Base-by-base conservation (phyloP, 805 yeast genomes). In the Metschnikowia picachoensis region DNA sequence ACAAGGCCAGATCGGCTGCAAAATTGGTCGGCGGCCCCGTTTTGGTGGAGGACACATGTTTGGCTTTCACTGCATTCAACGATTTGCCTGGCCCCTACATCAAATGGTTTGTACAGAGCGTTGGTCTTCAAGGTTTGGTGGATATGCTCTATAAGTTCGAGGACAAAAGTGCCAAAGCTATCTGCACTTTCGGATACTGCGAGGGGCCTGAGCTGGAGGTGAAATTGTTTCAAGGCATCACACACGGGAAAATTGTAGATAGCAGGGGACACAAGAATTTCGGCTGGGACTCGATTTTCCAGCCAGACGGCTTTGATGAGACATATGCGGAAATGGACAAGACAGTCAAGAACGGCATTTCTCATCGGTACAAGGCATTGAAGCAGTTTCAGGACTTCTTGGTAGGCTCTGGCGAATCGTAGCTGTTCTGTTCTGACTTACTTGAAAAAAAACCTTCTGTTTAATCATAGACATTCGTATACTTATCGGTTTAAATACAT, bases 271-370 rank as follows among this genome's bases (percentile, higher is more conserved):
- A 87, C 7, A 77, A 81, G 12, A 50, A 54, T 49, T 94, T 94
- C 63, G 99, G 99, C 1, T 94, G 96, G 95, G 97, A 94, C 67
- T 82, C 97, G 8, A 70, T 87, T 41, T 94, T 94, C 65, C 76
- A 84, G 67, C 99, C 99, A 2, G 69, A 72, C 27, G 97, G 96
- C 3, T 82, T 65, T 57, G 68, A 76, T 16, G 71, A 83, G 60
- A 68, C 76, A 0, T 91, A 89, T 61, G 98, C 97, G 10, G 97
- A 94, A 65, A 80, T 94, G 91, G 82, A 78, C 43, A 87, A 86
- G 61, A 60, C 65, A 2, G 72, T 76, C 29, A 94, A 95, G 72
- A 91, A 94, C 67, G 62, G 74, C 16, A 86, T 94, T 51, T 85
- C 95, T 53, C 99, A 95, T 61, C 77, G 99, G 59, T 89, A 76